Evolutionary conservation across 768 basidiomycete species (phyloP), one percentile per base, ranked within the genome.

Genomic region (Daedaleopsis sinensis): DNA sequence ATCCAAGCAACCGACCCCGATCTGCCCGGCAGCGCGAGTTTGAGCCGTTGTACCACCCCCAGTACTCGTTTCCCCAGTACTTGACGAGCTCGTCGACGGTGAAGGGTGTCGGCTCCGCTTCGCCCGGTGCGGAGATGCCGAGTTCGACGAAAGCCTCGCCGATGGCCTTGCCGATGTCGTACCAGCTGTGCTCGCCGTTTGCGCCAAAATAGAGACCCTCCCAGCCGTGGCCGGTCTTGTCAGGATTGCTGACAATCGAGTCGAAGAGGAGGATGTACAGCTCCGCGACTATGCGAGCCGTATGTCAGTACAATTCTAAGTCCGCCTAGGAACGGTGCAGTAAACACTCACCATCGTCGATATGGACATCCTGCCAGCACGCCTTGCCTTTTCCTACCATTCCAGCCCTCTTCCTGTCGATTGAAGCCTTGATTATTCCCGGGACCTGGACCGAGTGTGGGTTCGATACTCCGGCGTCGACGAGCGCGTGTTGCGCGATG

Each of bases 361-460:
- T 78, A 59, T 86, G 78, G 23, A 88, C 81, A 61, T 84, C 75
- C 0, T 81, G 79, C 87, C 86, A 90, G 7, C 84, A 46, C 55
- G 88, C 86, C 66, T 78, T 73, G 1, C 89, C 88, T 44, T 77
- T 66, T 0, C 87, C 86, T 3, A 89, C 74, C 65, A 84, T 73
- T 12, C 84, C 85, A 0, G 77, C 85, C 32, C 80, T 77, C 0
- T 78, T 78, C 42, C 87, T 77, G 62, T 68, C n/a, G n/a, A n/a
- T n/a, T n/a, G n/a, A n/a, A 0, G 79, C 79, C 13, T 72, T 70
- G 58, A 88, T 79, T 4, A 85, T 67, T 0, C 36, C 24, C 2
- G 84, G 86, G 32, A 89, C 79, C 61, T 84, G 84, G 8, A 76
- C 70, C 0, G 86, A 88, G 55, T 80, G 74, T 0, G 74, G 68